Evolutionary conservation across 495 filamentous ascomycete genomes (phyloP), one percentile per base, ranked within the genome.

Genomic region (Jackrogersella minutella): DNA sequence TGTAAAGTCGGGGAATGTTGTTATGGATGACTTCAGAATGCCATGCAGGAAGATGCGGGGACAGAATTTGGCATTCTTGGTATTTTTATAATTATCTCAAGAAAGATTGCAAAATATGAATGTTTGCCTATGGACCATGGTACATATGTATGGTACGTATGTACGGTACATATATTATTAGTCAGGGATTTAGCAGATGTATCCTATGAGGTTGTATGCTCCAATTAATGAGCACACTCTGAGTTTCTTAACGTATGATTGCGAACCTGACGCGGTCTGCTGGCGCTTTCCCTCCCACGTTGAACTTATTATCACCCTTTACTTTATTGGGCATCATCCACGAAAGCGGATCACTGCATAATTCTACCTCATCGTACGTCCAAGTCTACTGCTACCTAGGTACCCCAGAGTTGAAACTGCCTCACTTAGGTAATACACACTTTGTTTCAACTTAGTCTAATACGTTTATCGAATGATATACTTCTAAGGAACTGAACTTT

Each of bases 211-310:
- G 31, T 31, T 51, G 55, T 58, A 58, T 59, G 33, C 19, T 52
- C 62, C 62, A 64, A 64, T 64, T 36, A 63, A 14, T 50, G 62
- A 58, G 43, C 36, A 17, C 33, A 52, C 31, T 64, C 46, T 24
- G 37, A 31, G 53, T 64, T 58, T 50, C 41, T n/a, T 17, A 58
- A 58, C 62, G 54, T 64, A 64, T 64, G 62, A 64, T 58, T 64
- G 36, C 24, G 52, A 57, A 36, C 36, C 53, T 51, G 46, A 52
- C 13, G n/a, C 21, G 37, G 10, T 28, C 30, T 47, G 14, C 36
- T 53, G 28, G 46, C 46, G 8, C 37, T 47, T 65, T 47, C 54
- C 46, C 13, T 24, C 47, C 41, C 28, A 28, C 19, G 46, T 28
- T n/a, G n/a, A n/a, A n/a, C n/a, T n/a, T n/a, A n/a, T n/a, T n/a